Conservation (phyloP, 2,329 filamentous ascomycete genomes). For the Aspergillus arachidicola region DNA sequence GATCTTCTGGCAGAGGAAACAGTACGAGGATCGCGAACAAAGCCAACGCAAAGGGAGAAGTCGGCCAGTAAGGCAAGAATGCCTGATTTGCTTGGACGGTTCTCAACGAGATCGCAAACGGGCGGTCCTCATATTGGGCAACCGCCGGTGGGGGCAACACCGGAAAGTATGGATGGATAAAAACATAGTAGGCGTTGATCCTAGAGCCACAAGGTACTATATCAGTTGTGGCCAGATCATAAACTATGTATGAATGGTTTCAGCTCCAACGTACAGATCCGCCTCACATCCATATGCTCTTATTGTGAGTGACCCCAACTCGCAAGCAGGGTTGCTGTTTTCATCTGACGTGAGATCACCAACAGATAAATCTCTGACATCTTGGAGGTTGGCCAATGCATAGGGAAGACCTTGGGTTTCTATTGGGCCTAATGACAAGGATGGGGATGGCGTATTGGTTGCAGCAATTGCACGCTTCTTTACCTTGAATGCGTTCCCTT, state of each 20-base stretch:
- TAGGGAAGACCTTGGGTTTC: not conserved
- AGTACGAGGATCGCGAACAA: slow-evolving; percentile 26
- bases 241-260: no score
- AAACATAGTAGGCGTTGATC: slow-evolving; percentile 30
- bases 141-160: slow-evolving; percentile 21
- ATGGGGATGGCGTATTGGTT: not conserved
- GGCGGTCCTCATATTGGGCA: slow-evolving; percentile 18
- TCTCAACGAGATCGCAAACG: slow-evolving; percentile 4
- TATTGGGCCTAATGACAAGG: not conserved
- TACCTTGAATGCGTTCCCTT: slow-evolving; percentile 20
- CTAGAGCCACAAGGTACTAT: slow-evolving; percentile 9
- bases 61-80: slow-evolving; percentile 23
- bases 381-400: not conserved
- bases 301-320: slow-evolving; percentile 2
- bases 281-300: slow-evolving; percentile 21
- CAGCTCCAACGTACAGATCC: slow-evolving; percentile 21
- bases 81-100: slow-evolving; percentile 9
- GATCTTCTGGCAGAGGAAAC: slow-evolving; percentile 21
- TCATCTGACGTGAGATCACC: not conserved
- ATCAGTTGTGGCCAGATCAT: not conserved
- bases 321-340: not conserved
- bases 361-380: not conserved
- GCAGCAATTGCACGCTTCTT: not conserved
- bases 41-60: slow-evolving; percentile 23
- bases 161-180: slow-evolving; percentile 29